Base-by-base conservation (phyloP, 208 protist species). In the Vickermania ingenoplastis region DNA sequence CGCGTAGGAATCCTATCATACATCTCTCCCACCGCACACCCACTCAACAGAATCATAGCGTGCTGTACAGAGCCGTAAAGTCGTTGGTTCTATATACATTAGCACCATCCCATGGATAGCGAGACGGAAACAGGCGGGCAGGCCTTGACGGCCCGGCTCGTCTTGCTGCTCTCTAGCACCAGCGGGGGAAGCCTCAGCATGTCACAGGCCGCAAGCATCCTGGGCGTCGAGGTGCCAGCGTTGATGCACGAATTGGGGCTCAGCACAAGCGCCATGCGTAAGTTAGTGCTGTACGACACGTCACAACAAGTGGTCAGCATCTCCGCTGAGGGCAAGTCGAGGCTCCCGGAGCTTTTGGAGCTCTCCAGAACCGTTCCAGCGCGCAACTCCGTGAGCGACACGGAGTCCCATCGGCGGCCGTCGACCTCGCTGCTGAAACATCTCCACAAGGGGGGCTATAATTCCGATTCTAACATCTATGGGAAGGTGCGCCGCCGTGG, bases 181-280 rank as follows among this genome's bases (percentile, higher is more conserved):
- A 67, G 62, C 23, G 21, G 59, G 24, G 53, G 52, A 25, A 61
- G 69, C 27, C 57, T 87, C 14, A 65, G 62, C 25, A 61, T 81
- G 1, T 61, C 68, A 17, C 77, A 87, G 48, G 53, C 83, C 21
- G 72, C 73, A 26, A 50, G 66, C 2, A 83, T 87, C 41, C 63
- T 87, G 3, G 80, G 64, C 31, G 60, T 70, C 24, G 48, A 69
- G 25, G 31, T 36, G 71, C 5, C 53, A 65, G 48, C 57, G 31
- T 5, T 62, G 51, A 45, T 17, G 7, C 36, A 17, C 17, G 36
- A 45, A 45, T 22, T 22, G 24, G 51, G 21, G n/a, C 11, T 11
- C 51, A 27, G 51, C 21, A 25, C 24, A 22, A 5, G 13, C 5
- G 7, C 22, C 51, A 55, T 45, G 36, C 36, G 36, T 7, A 45